Conservation (phyloP, 768 basidiomycete species). For the Ramaria sp. region DNA sequence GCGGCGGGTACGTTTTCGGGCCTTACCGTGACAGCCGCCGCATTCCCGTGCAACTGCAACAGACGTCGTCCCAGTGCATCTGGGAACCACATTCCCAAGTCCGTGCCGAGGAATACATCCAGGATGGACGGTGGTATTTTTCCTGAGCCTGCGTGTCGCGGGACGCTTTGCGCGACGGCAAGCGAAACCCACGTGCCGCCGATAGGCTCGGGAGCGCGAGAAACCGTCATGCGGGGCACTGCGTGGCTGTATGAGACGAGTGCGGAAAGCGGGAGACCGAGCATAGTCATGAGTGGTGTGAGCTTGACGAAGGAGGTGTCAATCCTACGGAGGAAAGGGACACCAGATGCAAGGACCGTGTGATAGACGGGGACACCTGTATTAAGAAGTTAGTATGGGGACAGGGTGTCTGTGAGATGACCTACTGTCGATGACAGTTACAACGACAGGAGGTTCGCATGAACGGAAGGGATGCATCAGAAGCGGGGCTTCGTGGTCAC, state of each 20-base stretch:
- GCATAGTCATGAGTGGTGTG: slow-evolving; percentile 40
- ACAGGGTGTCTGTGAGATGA: not conserved
- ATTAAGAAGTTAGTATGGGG: not conserved
- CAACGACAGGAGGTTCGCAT: not conserved
- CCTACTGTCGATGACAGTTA: not conserved
- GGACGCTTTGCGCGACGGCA: slow-evolving; percentile 38
- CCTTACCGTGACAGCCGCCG: too few species aligned
- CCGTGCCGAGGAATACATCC: not conserved
- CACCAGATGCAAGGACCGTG: slow-evolving; percentile 41
- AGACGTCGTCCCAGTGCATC: not conserved
- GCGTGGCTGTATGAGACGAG: slow-evolving; percentile 19
- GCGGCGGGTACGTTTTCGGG: too few species aligned
- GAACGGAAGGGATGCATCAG: not conserved
- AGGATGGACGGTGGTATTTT: not conserved
- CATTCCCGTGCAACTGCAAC: not conserved
- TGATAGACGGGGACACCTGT: slow-evolving; percentile 69
- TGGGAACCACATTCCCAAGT: not conserved
- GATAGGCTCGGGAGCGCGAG: slow-evolving; percentile 40
- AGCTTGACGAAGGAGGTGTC: slow-evolving; percentile 75
- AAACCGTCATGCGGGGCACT: slow-evolving; percentile 36
- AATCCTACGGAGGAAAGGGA: slow-evolving; percentile 52
- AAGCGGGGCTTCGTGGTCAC: not conserved
- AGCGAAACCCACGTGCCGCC: slow-evolving; percentile 67
- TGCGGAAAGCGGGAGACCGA: slow-evolving; percentile 25
- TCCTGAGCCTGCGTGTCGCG: slow-evolving; percentile 17